Evolutionary conservation across 2,329 filamentous ascomycete species (phyloP).

Genomic region (Chalaropsis thielavioides): DNA sequence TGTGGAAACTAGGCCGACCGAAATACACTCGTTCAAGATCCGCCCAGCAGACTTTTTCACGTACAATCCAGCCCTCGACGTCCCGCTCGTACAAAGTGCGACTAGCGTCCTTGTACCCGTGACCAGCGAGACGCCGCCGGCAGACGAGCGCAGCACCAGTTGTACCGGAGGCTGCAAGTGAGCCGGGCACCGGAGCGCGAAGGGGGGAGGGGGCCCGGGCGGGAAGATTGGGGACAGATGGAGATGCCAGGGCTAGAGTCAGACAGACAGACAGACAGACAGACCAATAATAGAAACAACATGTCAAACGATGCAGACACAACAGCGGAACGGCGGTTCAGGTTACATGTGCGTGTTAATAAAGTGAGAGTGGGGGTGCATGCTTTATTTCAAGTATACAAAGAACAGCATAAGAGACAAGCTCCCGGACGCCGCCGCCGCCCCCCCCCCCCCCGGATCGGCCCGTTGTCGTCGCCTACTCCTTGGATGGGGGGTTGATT

Average conservation of each 20-base stretch:
- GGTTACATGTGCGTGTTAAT: background rate
- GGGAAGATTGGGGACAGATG: too few species aligned
- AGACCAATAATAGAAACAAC: background rate
- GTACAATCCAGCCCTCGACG: slow-evolving; percentile 33
- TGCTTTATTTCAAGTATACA: background rate
- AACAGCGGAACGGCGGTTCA: too few species aligned
- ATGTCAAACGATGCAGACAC: background rate
- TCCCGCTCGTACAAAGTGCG: slow-evolving; percentile 27
- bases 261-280: background rate
- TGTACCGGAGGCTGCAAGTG: background rate
- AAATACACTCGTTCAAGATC: slow-evolving; percentile 34
- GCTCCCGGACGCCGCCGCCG: too few species aligned
- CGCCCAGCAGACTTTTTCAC: slow-evolving; percentile 34
- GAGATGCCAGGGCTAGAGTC: background rate
- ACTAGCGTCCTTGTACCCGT: slow-evolving; percentile 27
- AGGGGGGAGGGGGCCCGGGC: background rate
- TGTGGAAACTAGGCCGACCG: slow-evolving; percentile 29
- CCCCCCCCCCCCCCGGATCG: background rate
- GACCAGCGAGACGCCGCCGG: slow-evolving; percentile 18
- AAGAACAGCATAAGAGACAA: background rate
- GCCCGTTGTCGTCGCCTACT: background rate
- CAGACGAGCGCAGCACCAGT: background rate
- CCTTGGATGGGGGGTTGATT: slow-evolving; percentile 33
- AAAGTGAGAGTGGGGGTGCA: background rate
- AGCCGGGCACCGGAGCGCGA: background rate